A percentile compares a stretch with the other conserved stretches of the same genome.
Evolutionary conservation across 2,329 filamentous ascomycete genomes (phyloP).

Genomic region (Geosmithia flava): DNA sequence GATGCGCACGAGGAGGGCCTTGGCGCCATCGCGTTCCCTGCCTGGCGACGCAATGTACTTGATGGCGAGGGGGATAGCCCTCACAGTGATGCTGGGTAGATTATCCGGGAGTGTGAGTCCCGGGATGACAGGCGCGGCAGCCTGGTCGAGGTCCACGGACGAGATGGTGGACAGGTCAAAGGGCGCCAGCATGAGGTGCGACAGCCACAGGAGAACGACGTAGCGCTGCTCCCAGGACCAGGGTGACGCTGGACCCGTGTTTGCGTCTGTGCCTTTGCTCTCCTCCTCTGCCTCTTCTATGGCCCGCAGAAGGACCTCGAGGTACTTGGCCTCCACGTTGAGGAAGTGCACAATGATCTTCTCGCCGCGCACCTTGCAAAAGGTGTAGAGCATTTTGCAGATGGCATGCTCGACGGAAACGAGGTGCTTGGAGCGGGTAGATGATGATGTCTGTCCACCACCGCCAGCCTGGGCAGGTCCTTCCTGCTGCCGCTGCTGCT

Average conservation of each 20-base stretch:
- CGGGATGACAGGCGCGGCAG: conserved; percentile 20
- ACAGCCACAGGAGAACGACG: conserved; percentile 76
- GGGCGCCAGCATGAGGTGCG: conserved; percentile 69
- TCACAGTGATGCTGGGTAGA: conserved; percentile 57
- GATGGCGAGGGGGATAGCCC: conserved; percentile 59
- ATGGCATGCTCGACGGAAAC: conserved; percentile 56
- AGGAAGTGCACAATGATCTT: conserved; percentile 88
- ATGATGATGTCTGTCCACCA: no score
- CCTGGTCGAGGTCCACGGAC: conserved; percentile 34
- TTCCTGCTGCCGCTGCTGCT: background rate
- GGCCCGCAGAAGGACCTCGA: conserved; percentile 67
- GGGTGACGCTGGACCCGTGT: conserved; percentile 4
- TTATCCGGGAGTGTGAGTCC: conserved; percentile 43
- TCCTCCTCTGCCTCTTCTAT: conserved; percentile 48
- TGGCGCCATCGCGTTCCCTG: conserved; percentile 86
- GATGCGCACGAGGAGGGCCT: conserved; percentile 65
- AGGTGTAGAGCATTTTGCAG: conserved; percentile 69
- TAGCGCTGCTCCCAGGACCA: conserved; percentile 85
- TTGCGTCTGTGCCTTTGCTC: conserved; percentile 23
- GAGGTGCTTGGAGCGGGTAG: conserved; percentile 24
- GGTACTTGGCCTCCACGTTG: conserved; percentile 75
- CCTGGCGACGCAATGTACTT: conserved; percentile 62
- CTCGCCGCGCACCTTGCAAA: conserved; percentile 89
- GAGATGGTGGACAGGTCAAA: conserved; percentile 88
- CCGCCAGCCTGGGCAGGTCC: background rate